These are phyloP conservation scores for Agrocybe pediades DNA, from an alignment of 768 basidiomycete species.

Conservation along the genomic window DNA sequence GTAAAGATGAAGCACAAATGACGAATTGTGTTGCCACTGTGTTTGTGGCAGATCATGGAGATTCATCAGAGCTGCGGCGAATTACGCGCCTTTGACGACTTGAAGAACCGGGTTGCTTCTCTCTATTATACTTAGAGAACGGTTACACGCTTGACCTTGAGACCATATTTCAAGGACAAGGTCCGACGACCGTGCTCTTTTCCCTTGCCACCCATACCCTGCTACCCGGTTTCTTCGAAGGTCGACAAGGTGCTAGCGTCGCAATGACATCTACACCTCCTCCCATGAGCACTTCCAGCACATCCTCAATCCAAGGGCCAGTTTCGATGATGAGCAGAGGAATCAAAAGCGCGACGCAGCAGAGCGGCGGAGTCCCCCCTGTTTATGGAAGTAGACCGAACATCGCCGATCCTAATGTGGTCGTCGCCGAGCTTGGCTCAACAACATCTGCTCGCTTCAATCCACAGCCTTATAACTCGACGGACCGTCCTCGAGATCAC, in stretches of 20 bases:
- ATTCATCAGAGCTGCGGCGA: neutral
- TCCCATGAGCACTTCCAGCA: too few relatives aligned
- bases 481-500: neutral
- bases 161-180: neutral
- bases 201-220: too few relatives aligned
- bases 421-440: constrained; percentile 3
- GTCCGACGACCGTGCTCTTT: neutral
- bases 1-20: constrained; percentile 11
- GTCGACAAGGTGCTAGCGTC: too few relatives aligned
- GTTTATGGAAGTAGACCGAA: constrained; percentile 14
- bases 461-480: constrained; percentile 3
- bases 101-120: neutral
- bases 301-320: neutral
- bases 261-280: too few relatives aligned
- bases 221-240: too few relatives aligned
- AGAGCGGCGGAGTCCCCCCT: neutral
- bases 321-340: neutral
- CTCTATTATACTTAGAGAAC: neutral
- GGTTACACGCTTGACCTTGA: neutral
- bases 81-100: constrained; percentile 6
- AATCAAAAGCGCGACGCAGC: too few relatives aligned
- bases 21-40: constrained; percentile 14
- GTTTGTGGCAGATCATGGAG: neutral
- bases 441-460: neutral
- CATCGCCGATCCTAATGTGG: constrained; percentile 12